Conservation (phyloP, 2,329 filamentous ascomycete genomes). For the Tolypocladium paradoxum region DNA sequence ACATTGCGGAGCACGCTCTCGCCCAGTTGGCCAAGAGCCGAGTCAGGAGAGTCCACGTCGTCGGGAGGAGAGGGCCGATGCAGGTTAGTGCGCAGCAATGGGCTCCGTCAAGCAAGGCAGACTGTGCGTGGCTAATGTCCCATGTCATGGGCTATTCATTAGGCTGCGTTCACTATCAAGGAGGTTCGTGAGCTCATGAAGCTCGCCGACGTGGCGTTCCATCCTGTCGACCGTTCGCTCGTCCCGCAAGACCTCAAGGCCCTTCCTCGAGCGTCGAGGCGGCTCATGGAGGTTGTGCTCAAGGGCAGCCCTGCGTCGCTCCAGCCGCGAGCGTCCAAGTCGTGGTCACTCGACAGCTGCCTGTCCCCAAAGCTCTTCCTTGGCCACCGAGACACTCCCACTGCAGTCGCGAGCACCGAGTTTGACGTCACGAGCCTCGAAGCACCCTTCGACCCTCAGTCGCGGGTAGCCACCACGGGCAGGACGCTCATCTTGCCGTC, state of each 20-base stretch:
- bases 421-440: constrained; percentile 54
- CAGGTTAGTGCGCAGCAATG: constrained; percentile 44
- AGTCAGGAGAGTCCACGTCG: constrained; percentile 71
- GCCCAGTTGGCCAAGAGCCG: constrained; percentile 61
- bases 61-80: constrained; percentile 80
- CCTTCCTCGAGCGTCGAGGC: constrained; percentile 64
- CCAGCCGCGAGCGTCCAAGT: constrained; percentile 39
- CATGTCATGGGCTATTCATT: not conserved
- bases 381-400: constrained; percentile 30
- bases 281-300: constrained; percentile 69
- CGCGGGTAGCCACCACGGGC: constrained; percentile 37
- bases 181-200: constrained; percentile 83
- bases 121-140: not conserved
- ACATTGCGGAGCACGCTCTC: constrained; percentile 80
- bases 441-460: constrained; percentile 41
- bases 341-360: constrained; percentile 80
- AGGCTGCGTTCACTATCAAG: constrained; percentile 93
- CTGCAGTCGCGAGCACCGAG: constrained; percentile 49
- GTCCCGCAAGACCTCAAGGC: constrained; percentile 56
- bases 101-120: not conserved
- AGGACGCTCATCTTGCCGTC: constrained; percentile 47
- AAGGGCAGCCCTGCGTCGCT: constrained; percentile 55
- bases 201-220: constrained; percentile 60
- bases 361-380: constrained; percentile 66
- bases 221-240: constrained; percentile 53